Percentiles rank a stretch among this genome's conserved stretches.
Evolutionary conservation across 768 basidiomycete species (phyloP).

Genomic region (Mycena belliarum): DNA sequence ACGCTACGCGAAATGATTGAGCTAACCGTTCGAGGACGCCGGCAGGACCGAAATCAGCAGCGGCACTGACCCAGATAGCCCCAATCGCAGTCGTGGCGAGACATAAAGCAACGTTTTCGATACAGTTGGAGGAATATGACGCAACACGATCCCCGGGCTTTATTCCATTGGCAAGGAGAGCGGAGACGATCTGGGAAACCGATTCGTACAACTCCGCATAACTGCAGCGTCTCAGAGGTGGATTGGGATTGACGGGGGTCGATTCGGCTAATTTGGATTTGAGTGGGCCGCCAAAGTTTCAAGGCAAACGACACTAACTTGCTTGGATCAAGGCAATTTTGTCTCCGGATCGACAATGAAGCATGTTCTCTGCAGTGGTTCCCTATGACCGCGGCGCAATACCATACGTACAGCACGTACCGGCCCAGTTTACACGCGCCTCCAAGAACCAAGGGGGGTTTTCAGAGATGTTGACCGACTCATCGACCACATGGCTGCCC

Average conservation of each 20-base stretch:
- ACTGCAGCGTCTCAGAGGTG: slow-evolving; percentile 45
- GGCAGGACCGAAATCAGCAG: slow-evolving; percentile 79
- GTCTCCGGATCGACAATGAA: slow-evolving; percentile 53
- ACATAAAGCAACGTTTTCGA: slow-evolving; percentile 69
- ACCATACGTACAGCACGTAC: too few relatives aligned
- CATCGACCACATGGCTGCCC: slow-evolving; percentile 61
- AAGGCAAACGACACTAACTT: slow-evolving; percentile 46
- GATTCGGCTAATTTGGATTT: slow-evolving; percentile 57
- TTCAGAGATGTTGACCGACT: slow-evolving; percentile 47
- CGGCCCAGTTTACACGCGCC: slow-evolving; percentile 74
- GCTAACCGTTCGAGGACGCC: slow-evolving; percentile 72
- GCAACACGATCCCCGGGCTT: slow-evolving; percentile 71
- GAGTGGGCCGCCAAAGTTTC: slow-evolving; percentile 17
- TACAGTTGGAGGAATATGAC: slow-evolving; percentile 78
- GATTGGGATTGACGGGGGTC: slow-evolving; percentile 46
- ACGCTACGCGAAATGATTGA: background rate
- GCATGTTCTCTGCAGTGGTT: slow-evolving; percentile 85
- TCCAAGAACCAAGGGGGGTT: slow-evolving; percentile 76
- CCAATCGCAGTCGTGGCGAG: slow-evolving; percentile 71
- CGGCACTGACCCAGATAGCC: slow-evolving; percentile 82
- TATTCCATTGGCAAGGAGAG: slow-evolving; percentile 52
- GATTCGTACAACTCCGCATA: slow-evolving; percentile 58
- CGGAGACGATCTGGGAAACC: slow-evolving; percentile 52
- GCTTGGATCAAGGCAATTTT: slow-evolving; percentile 71
- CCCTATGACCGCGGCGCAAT: too few relatives aligned